Base-by-base conservation (phyloP, 768 basidiomycete genomes). In the Tricholoma furcatifolium region DNA sequence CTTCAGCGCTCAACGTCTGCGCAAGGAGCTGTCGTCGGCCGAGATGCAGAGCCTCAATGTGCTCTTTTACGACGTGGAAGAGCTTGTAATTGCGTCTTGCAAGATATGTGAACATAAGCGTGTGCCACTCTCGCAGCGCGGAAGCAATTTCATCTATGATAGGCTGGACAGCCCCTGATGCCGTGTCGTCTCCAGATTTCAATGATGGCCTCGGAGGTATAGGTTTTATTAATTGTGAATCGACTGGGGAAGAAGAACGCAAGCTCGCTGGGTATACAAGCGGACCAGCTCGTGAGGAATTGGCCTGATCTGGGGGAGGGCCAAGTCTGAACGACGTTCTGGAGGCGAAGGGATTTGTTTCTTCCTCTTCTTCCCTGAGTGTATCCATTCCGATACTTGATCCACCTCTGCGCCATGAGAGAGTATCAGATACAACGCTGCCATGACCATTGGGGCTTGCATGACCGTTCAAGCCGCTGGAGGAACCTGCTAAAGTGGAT, bases 141-240 rank as follows among this genome's bases (percentile, higher is more conserved):
- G 93, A 96, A 0, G 96, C 92, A 59, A 98, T 96, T 74, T 98
- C 96, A 70, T 98, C 96, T 46, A 98, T 84, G 64, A 98, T 87
- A 9, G 96, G 96, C 64, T 97, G 94, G 2, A 68, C 73, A 18
- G 78, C 76, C 9, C 96, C 96, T 0, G 88, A 86, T 3, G 82
- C 78, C 2, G 96, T 98, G 60, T 98, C 95, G 65, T 97, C 96
- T 34, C 92, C 93, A 9, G 93, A 91, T 57, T 94, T 95, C 43
- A 98, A 80, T n/a, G 89, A 91, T 6, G 96, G 96, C 40, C 97
- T 83, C 3, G 93, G 94, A 8, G 93, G 93, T 5, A 88, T 74
- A 1, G 86, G 88, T 65, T 93, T 91, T 60, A 79, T 64, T 14
- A 80, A 70, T 43, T 84, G 82, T 27, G 87, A 83, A 27, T 83